Base-by-base conservation (phyloP, 176 grass and related monocot genomes). In the Pharus latifolius region DNA sequence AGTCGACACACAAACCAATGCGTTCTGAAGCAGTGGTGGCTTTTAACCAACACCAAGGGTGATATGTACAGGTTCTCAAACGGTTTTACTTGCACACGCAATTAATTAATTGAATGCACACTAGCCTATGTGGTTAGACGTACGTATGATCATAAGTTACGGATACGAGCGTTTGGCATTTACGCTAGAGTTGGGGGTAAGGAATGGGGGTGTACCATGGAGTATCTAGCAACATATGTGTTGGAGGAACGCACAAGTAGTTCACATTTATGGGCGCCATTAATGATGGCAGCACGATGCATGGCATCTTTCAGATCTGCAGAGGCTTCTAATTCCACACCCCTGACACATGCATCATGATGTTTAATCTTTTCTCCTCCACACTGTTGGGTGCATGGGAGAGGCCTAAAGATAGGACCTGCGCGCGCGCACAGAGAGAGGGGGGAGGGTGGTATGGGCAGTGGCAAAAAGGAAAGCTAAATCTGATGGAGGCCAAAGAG, bases 251-350 rank as follows among this genome's bases (percentile, higher is more conserved):
- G 53, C 18, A 29, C 22, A 54, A 23, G 9, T 30, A 7, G 63
- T 4, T 74, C 0, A 6, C 83, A 70, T 63, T 85, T 49, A 69
- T 32, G 62, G 56, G 41, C 61, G 54, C 22, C 69, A 44, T 78
- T 16, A n/a, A 69, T 41, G 2, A 29, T 53, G 45, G 23, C 63
- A 62, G 76, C 29, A 49, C 5, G 70, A n/a, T 35, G 55, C 69
- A 60, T 70, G 83, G 64, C 83, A 63, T 75, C 83, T 63, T 69
- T 48, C 49, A 33, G 70, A 63, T 46, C 56, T 8, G 77, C 56
- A 49, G 64, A 76, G 83, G 70, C 77, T 85, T 85, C 83, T 75
- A 70, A 85, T 80, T 85, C 70, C 70, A 79, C 62, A 68, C 55
- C 4, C 35, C 83, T 80, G 77, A 80, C 83, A 63, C 35, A 50